Conservation (phyloP, 2,329 filamentous ascomycete genomes). For the Aspergillus brasiliensis region DNA sequence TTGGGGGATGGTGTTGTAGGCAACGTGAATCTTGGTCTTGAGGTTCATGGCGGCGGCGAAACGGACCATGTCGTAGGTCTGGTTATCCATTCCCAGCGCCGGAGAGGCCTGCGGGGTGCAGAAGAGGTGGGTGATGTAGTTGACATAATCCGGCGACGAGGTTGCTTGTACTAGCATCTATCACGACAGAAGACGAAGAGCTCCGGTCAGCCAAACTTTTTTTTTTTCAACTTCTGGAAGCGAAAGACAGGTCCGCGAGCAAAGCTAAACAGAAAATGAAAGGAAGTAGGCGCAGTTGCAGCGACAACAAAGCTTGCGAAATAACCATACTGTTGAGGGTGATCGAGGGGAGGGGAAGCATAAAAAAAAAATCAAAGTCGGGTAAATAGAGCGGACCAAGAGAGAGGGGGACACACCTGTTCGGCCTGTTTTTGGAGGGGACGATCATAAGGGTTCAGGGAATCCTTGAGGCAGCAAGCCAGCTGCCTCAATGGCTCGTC, state of each 20-base stretch:
- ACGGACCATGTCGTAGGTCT: conserved; percentile 73
- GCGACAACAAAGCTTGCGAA: not conserved
- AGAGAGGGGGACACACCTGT: conserved; percentile 60
- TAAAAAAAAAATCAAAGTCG: conserved; percentile 12
- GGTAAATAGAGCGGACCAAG: conserved; percentile 9
- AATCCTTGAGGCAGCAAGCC: conserved; percentile 85
- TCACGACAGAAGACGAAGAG: conserved; percentile 2
- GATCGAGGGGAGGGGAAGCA: not conserved
- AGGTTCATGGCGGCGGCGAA: conserved; percentile 90
- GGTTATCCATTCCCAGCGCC: conserved; percentile 56
- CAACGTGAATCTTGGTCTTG: conserved; percentile 84
- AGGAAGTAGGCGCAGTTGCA: not conserved
- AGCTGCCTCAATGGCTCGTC: conserved; percentile 87
- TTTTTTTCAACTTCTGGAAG: not conserved
- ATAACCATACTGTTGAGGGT: not conserved
- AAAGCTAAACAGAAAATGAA: not conserved
- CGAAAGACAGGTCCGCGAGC: not conserved
- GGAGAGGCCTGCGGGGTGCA: conserved; percentile 66
- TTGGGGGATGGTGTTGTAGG: conserved; percentile 75
- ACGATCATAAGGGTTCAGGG: conserved; percentile 80
- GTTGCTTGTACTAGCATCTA: conserved; percentile 94
- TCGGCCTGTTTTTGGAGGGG: conserved; percentile 86
- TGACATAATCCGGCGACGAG: conserved; percentile 88
- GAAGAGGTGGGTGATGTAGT: conserved; percentile 92
- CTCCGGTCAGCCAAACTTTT: conserved; percentile 22